Evolutionary conservation across 2,329 filamentous ascomycete genomes (phyloP).

Genomic region (Aspergillus sp.): DNA sequence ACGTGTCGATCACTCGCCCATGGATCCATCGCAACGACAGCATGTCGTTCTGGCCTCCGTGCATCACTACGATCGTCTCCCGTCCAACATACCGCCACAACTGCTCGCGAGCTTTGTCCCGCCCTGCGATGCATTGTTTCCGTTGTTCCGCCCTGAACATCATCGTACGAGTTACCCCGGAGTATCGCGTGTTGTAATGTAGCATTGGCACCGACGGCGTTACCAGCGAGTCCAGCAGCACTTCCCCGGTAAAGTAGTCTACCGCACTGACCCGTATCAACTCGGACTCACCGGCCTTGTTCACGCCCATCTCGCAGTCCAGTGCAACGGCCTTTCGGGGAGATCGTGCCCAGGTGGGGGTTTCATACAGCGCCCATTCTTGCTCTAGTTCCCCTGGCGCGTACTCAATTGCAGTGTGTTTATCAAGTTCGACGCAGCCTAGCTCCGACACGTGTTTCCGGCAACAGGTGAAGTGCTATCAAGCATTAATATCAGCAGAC

Average conservation of each 20-base stretch:
- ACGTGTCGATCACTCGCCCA: constrained; percentile 41
- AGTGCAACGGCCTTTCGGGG: constrained; percentile 38
- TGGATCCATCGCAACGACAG: constrained; percentile 48
- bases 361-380: constrained; percentile 1
- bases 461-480: constrained; percentile 1
- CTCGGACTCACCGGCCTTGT: constrained; percentile 42
- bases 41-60: constrained; percentile 42
- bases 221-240: constrained; percentile 50
- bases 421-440: neutral
- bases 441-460: neutral
- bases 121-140: constrained; percentile 37
- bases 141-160: constrained; percentile 4
- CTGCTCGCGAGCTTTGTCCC: constrained; percentile 36
- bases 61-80: constrained; percentile 47
- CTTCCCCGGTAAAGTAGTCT: constrained; percentile 47
- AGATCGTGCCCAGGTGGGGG: neutral
- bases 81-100: constrained; percentile 44
- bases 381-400: neutral
- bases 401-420: neutral
- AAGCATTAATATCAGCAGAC: no score
- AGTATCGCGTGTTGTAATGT: constrained; percentile 49
- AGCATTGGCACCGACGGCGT: constrained; percentile 43
- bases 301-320: constrained; percentile 53
- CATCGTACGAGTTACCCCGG: constrained; percentile 44
- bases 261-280: constrained; percentile 50